Percentiles rank a stretch among this genome's conserved stretches.
Conservation (phyloP, 805 yeast genomes). For the Nakazawaea pomicola region DNA sequence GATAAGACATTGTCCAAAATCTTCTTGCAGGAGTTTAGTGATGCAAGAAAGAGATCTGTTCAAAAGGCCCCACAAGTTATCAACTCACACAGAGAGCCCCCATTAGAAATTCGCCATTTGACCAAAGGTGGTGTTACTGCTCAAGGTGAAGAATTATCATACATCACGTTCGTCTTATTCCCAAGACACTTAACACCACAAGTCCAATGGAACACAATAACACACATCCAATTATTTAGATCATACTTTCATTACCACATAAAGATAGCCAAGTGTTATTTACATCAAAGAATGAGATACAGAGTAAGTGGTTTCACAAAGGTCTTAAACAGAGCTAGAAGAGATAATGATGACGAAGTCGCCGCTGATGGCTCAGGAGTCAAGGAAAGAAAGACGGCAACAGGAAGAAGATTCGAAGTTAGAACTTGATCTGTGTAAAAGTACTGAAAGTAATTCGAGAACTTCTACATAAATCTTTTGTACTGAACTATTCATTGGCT, state of each 20-base stretch:
- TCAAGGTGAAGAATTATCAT: slow-evolving; percentile 31
- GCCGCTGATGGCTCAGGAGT: slow-evolving; percentile 16
- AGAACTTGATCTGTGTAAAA: slow-evolving; percentile 17
- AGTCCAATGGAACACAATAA: slow-evolving; percentile 73
- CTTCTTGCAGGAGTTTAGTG: slow-evolving; percentile 89
- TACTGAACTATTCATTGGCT: slow-evolving; percentile 71
- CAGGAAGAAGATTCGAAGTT: slow-evolving; percentile 61
- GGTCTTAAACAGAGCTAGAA: slow-evolving; percentile 94
- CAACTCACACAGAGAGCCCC: slow-evolving; percentile 87
- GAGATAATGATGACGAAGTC: slow-evolving; percentile 71
- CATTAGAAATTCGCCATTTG: slow-evolving; percentile 67
- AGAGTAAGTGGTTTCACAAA: slow-evolving; percentile 92
- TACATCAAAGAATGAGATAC: slow-evolving; percentile 97
- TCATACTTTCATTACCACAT: slow-evolving; percentile 98
- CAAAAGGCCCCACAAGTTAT: slow-evolving; percentile 98
- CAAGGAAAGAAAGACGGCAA: slow-evolving; percentile 57
- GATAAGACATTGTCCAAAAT: slow-evolving; percentile 89
- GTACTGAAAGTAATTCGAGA: too few relatives aligned
- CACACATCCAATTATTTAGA: slow-evolving; percentile 88
- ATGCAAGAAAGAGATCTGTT: slow-evolving; percentile 90
- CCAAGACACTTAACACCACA: slow-evolving; percentile 74
- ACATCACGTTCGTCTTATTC: slow-evolving; percentile 68
- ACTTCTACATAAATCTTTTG: slow-evolving; percentile 53
- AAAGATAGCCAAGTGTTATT: slow-evolving; percentile 95
- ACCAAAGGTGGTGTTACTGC: slow-evolving; percentile 28